Base-by-base conservation (phyloP, 2,329 filamentous ascomycete genomes). In the Beauveria scarabaeidicola region DNA sequence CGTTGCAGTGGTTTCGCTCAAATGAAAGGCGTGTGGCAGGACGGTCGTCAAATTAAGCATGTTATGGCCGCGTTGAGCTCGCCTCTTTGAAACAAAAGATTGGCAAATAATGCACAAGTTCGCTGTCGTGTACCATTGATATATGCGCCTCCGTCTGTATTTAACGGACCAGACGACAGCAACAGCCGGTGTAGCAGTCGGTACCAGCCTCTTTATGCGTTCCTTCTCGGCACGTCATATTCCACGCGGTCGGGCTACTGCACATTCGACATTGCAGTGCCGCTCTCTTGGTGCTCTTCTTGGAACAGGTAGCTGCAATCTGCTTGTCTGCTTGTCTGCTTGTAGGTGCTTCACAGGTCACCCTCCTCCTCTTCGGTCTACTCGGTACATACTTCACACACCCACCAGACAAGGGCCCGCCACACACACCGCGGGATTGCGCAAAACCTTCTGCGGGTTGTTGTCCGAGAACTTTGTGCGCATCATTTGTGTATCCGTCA, bases 401-500 rank as follows among this genome's bases (percentile, higher is more conserved):
- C 50, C 25, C 21, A 23, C 25, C 32, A 54, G 52, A 54, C 52
- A 54, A 41, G 52, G 52, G 52, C 40, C 36, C 47, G 41, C 47
- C 36, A 51, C 54, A 27, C 44, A 51, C 46, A 40, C 55, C 55
- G 47, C 36, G n/a, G 47, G 38, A 58, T 52, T 58, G 32, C 55
- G 32, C 55, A 58, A 51, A 52, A 25, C 10, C 47, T 38, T 40
- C 25, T 58, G 55, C 38, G n/a, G 23, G 23, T 36, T 36, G 40
- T 54, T 23, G 47, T 44, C 47, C 55, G 23, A 44, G 10, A 51
- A 21, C 36, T 44, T 47, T 47, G 25, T n/a, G 25, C 38, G 32
- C 44, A 27, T 47, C n/a, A 27, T 36, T 23, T n/a, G 47, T 29
- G 15, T 15, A 50, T 21, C 11, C 21, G 19, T 40, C 9, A 36